Evolutionary conservation across 768 basidiomycete genomes (phyloP).

Genomic region (Boletus pseudopeckii): DNA sequence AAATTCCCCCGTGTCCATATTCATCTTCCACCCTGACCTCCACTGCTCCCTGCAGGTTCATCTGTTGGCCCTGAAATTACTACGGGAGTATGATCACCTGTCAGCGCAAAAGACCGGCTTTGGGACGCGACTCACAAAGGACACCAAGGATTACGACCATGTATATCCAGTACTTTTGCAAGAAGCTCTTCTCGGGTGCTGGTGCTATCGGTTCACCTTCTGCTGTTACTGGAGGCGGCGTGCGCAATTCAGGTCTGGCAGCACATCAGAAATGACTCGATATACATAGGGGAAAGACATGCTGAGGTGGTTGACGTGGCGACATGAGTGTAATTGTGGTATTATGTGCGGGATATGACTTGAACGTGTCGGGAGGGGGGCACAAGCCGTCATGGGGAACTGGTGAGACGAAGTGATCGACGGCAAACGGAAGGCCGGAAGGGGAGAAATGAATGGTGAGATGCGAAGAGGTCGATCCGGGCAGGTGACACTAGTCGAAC

Average conservation of each 20-base stretch:
- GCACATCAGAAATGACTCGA: not conserved
- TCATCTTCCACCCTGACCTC: slow-evolving; percentile 27
- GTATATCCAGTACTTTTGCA: slow-evolving; percentile 93
- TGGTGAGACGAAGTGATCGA: slow-evolving; percentile 72
- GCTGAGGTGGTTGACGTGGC: slow-evolving; percentile 57
- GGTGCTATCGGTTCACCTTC: slow-evolving; percentile 63
- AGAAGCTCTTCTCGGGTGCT: slow-evolving; percentile 67
- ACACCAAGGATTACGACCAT: slow-evolving; percentile 56
- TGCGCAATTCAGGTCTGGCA: slow-evolving; percentile 61
- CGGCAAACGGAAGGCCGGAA: slow-evolving; percentile 50
- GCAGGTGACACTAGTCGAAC: slow-evolving; percentile 61
- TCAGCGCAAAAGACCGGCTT: not conserved
- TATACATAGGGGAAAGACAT: slow-evolving; percentile 22
- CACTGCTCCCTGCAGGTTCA: slow-evolving; percentile 20
- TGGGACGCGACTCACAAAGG: slow-evolving; percentile 44
- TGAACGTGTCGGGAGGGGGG: slow-evolving; percentile 27
- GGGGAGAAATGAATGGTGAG: slow-evolving; percentile 53
- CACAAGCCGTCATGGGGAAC: slow-evolving; percentile 70
- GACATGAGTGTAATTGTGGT: slow-evolving; percentile 55
- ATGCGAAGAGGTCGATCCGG: slow-evolving; percentile 49
- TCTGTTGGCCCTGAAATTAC: slow-evolving; percentile 31
- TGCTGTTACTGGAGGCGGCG: slow-evolving; percentile 62
- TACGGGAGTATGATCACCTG: slow-evolving; percentile 1
- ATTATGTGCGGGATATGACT: slow-evolving; percentile 32
- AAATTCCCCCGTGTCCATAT: not conserved